These are phyloP conservation scores for Ligustrum vulgare DNA, from an alignment of 257 asterid species.

Conservation along the genomic window DNA sequence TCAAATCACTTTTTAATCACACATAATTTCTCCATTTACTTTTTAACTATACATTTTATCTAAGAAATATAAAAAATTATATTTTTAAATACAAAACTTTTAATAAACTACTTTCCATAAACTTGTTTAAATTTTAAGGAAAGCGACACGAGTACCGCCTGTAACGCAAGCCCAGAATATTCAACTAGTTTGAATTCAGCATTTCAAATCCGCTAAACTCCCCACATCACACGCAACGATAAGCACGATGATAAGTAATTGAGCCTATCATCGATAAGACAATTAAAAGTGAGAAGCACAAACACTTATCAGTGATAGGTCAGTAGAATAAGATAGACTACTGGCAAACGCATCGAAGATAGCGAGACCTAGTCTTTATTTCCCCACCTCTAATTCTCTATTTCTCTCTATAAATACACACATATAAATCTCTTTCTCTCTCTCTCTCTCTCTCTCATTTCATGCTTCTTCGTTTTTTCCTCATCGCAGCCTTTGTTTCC, in stretches of 20 bases:
- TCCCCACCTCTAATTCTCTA: constrained; percentile 49
- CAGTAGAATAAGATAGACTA: constrained; percentile 59
- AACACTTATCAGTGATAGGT: constrained; percentile 29
- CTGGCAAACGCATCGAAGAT: constrained; percentile 97
- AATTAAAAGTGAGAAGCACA: fast-evolving
- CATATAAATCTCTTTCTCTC: neutral
- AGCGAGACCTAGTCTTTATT: constrained; percentile 87
- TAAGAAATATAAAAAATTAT: too few relatives aligned
- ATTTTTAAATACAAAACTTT: too few relatives aligned
- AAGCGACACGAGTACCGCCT: constrained; percentile 34
- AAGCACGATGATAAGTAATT: fast-evolving
- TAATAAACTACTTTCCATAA: too few relatives aligned
- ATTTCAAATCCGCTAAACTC: constrained; percentile 82
- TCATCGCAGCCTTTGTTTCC: constrained; percentile 29
- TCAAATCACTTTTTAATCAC: too few relatives aligned
- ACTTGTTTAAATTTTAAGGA: constrained; percentile 9
- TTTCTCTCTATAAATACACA: constrained; percentile 26
- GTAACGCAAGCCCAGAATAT: constrained; percentile 65
- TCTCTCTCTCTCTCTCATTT: constrained; percentile 30
- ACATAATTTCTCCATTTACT: too few relatives aligned
- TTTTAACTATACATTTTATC: too few relatives aligned
- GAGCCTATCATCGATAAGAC: fast-evolving
- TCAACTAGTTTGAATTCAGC: constrained; percentile 68
- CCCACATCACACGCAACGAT: constrained; percentile 54
- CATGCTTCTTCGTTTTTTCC: constrained; percentile 21